phyloP scores from a whole-genome alignment of 768 basidiomycete species.

The Termitomyces sp. region DNA sequence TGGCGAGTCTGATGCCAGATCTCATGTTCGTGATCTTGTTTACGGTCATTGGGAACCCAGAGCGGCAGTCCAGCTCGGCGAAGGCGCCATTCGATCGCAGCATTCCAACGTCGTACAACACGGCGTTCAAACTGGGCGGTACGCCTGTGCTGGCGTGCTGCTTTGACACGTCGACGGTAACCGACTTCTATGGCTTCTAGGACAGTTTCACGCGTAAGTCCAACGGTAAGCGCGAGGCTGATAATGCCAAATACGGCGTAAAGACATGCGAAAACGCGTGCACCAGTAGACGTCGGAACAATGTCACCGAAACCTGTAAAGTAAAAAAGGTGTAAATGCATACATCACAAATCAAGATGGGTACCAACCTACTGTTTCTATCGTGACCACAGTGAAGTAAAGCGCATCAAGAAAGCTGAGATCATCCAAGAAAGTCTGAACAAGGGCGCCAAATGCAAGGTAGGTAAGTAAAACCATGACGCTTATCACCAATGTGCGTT shows the following conservation, averaged over 20 bases:
- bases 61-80: slow-evolving; percentile 38
- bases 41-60: slow-evolving; percentile 42
- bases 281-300: slow-evolving; percentile 39
- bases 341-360: background rate
- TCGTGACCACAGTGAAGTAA: slow-evolving; percentile 72
- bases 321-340: slow-evolving; percentile 1
- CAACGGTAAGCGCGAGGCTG: slow-evolving; percentile 58
- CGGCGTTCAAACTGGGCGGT: slow-evolving; percentile 34
- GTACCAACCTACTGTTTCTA: slow-evolving; percentile 55
- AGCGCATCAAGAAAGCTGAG: slow-evolving; percentile 66
- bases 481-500: slow-evolving; percentile 73
- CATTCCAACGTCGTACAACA: slow-evolving; percentile 49
- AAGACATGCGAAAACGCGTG: slow-evolving; percentile 54
- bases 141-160: slow-evolving; percentile 39
- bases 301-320: slow-evolving; percentile 72
- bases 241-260: slow-evolving; percentile 59
- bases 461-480: slow-evolving; percentile 71
- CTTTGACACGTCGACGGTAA: slow-evolving; percentile 48
- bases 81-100: slow-evolving; percentile 62
- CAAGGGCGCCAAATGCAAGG: slow-evolving; percentile 65
- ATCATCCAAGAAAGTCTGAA: slow-evolving; percentile 45
- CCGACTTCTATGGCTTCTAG: slow-evolving; percentile 68
- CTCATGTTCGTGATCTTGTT: background rate
- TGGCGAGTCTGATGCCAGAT: background rate
- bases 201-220: slow-evolving; percentile 62